phyloP scores from a whole-genome alignment of 2,329 filamentous ascomycete genomes.

The Aspergillus ochraceus region DNA sequence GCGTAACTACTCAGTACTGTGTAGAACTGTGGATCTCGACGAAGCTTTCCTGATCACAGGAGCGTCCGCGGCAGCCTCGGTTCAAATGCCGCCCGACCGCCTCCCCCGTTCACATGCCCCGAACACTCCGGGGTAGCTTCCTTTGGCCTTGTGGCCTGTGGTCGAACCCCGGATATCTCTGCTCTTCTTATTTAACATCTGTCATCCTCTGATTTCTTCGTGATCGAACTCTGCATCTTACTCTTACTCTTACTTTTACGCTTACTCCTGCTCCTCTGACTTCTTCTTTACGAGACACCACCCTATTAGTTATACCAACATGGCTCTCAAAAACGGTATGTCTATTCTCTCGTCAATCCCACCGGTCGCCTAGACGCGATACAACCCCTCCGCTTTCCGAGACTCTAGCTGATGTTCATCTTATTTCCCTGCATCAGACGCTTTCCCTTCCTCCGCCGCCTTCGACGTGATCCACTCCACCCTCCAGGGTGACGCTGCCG shows the following conservation, averaged over 20 bases:
- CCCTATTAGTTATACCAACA: conserved; percentile 39
- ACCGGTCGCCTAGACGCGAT: not conserved
- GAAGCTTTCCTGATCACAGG: conserved; percentile 4
- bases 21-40: not conserved
- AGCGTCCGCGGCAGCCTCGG: conserved; percentile 17
- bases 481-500: conserved; percentile 67
- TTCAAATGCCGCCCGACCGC: conserved; percentile 14
- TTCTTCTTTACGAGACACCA: not conserved
- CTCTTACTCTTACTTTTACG: not conserved
- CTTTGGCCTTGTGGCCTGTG: conserved; percentile 3
- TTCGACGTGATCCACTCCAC: conserved; percentile 83
- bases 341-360: conserved; percentile 5
- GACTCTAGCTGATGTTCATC: conserved; percentile 8
- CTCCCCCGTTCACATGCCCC: conserved; percentile 22
- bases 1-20: too few relatives aligned
- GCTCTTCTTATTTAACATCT: conserved; percentile 6
- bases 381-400: not conserved
- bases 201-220: conserved; percentile 1
- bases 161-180: conserved; percentile 1
- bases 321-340: conserved; percentile 74
- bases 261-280: not conserved
- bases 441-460: conserved; percentile 84
- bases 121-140: conserved; percentile 25
- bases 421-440: conserved; percentile 52
- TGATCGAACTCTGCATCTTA: not conserved